phyloP scores from a whole-genome alignment of 75 land plant genomes.

The Cupressus sempervirens region DNA sequence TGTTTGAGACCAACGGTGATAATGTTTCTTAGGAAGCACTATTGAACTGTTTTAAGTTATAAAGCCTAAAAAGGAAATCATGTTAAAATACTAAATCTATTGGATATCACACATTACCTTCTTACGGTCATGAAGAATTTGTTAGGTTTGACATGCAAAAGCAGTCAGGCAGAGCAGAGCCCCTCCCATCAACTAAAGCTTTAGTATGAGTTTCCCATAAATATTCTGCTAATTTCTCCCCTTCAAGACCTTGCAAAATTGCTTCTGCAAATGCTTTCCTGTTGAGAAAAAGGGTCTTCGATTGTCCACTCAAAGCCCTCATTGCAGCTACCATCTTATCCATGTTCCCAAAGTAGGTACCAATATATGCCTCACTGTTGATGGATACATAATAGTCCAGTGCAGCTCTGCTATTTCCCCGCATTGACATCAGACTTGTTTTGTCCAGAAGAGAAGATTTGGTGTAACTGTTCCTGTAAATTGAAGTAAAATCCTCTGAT shows the following conservation, averaged over 20 bases:
- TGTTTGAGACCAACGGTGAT: neutral
- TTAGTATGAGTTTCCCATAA: slow-evolving; percentile 58
- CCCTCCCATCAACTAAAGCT: slow-evolving; percentile 51
- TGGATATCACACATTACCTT: neutral
- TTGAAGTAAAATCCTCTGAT: slow-evolving; percentile 50
- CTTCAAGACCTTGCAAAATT: slow-evolving; percentile 36
- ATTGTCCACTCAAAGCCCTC: slow-evolving; percentile 52
- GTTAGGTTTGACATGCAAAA: slow-evolving; percentile 54
- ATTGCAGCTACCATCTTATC: slow-evolving; percentile 96
- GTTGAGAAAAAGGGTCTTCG: slow-evolving; percentile 59
- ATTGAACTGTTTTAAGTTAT: neutral
- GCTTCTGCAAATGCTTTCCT: slow-evolving; percentile 51
- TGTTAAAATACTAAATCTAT: neutral
- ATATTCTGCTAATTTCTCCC: slow-evolving; percentile 31
- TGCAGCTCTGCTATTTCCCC: slow-evolving; percentile 90
- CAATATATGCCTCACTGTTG: slow-evolving; percentile 81
- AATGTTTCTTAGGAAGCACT: neutral
- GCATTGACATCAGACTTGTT: slow-evolving; percentile 48
- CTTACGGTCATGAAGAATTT: neutral
- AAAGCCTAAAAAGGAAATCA: neutral
- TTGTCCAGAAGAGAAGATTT: slow-evolving; percentile 55
- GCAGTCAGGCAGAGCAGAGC: slow-evolving; percentile 73
- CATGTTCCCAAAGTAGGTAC: slow-evolving; percentile 94
- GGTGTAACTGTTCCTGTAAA: slow-evolving; percentile 54
- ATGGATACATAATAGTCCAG: slow-evolving; percentile 79